A percentile compares a stretch with the other conserved stretches of the same genome.
Conservation (phyloP, 805 yeast species). For the Teunomyces funiuensis region DNA sequence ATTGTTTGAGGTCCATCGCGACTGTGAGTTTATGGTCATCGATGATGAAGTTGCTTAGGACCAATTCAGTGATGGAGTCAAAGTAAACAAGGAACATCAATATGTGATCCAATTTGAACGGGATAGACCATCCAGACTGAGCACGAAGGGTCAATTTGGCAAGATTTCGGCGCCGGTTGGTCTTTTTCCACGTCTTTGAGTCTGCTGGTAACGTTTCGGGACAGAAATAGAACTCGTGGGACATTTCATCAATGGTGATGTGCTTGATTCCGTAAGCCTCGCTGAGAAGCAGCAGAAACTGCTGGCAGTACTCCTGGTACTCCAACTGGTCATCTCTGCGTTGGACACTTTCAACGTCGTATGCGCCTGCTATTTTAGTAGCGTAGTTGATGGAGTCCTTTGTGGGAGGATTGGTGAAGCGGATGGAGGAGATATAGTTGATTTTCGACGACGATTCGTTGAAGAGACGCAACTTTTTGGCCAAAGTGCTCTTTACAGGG, state of each 20-base stretch:
- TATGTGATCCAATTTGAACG: slow-evolving; percentile 45
- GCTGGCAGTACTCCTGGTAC: slow-evolving; percentile 25
- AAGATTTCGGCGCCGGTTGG: slow-evolving; percentile 20
- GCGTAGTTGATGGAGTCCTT: slow-evolving; percentile 18
- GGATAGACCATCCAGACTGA: slow-evolving; percentile 53
- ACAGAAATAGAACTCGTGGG: slow-evolving; percentile 48
- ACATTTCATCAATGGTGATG: slow-evolving; percentile 43
- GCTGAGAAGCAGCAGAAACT: slow-evolving; percentile 35
- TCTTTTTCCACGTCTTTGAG: slow-evolving; percentile 5
- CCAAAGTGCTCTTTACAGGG: slow-evolving; percentile 19
- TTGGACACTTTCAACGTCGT: slow-evolving; percentile 26
- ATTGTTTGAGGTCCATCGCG: slow-evolving; percentile 5
- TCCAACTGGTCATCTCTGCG: slow-evolving; percentile 14
- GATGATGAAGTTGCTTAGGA: slow-evolving; percentile 47
- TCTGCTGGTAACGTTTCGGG: background rate
- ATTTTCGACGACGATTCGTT: slow-evolving; percentile 31
- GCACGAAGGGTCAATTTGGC: slow-evolving; percentile 39
- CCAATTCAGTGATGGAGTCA: slow-evolving; percentile 39
- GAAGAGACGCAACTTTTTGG: slow-evolving; percentile 18
- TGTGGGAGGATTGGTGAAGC: slow-evolving; percentile 36
- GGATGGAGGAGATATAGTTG: slow-evolving; percentile 28
- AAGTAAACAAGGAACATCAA: slow-evolving; percentile 45
- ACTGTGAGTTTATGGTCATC: slow-evolving; percentile 35
- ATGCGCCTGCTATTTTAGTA: slow-evolving; percentile 38
- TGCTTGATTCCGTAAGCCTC: slow-evolving; percentile 47